Conservation (phyloP, 495 filamentous ascomycete species). For the Aspergillus diversus region DNA sequence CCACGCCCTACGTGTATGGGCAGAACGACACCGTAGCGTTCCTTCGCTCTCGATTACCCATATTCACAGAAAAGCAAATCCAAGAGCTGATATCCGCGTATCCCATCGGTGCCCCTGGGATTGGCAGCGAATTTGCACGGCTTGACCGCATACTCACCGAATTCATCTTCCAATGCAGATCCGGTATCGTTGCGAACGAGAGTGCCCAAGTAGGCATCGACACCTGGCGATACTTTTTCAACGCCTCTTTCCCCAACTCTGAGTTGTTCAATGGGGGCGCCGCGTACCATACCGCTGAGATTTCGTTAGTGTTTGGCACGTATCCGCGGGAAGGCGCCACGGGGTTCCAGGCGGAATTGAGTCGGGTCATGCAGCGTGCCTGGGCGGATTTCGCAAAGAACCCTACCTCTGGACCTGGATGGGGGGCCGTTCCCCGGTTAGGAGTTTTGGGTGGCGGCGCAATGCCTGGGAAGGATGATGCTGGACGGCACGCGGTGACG, state of each 20-base stretch:
- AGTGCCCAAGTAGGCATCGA: constrained; percentile 23
- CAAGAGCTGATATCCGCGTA: not conserved
- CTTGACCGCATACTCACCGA: constrained; percentile 30
- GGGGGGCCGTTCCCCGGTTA: constrained; percentile 16
- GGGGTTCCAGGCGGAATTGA: constrained; percentile 25
- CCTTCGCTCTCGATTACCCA: not conserved
- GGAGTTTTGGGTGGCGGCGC: constrained; percentile 23
- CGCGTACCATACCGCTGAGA: constrained; percentile 34
- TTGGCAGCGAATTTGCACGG: constrained; percentile 22
- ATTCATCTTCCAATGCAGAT: constrained; percentile 28
- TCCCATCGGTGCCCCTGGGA: constrained; percentile 15
- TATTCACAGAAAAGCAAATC: not conserved
- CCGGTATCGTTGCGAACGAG: constrained; percentile 24
- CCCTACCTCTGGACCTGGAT: constrained; percentile 31
- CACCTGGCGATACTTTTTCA: constrained; percentile 37
- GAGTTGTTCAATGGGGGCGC: constrained; percentile 20
- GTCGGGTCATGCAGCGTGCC: constrained; percentile 30
- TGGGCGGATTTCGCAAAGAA: constrained; percentile 40
- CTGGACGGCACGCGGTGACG: constrained; percentile 16
- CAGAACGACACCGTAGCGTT: constrained; percentile 8
- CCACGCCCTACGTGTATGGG: constrained; percentile 13
- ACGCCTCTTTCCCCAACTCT: constrained; percentile 35
- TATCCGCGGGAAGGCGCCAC: constrained; percentile 26
- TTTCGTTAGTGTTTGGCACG: constrained; percentile 35
- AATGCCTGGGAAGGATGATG: constrained; percentile 16